Evolutionary conservation across 1,139 yeast species (phyloP), one percentile per base, ranked within the genome.

Genomic region (Scheffersomyces titani): DNA sequence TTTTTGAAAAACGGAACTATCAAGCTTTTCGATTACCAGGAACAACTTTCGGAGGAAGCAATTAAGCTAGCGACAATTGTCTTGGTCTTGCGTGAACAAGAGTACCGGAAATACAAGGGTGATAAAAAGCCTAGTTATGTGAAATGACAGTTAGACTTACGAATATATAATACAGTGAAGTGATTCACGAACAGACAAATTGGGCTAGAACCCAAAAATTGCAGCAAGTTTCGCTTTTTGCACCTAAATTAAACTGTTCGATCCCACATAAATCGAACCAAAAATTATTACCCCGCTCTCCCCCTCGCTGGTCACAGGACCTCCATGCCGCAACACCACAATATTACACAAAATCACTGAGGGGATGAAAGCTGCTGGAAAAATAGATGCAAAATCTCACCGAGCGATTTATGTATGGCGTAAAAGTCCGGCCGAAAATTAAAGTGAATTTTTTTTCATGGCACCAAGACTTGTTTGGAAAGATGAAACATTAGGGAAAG

Each of bases 71-170:
- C 68, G n/a, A 68, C 75, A 51, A 64, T 77, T 6, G 58, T 77
- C 59, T 62, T 77, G 55, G 74, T 75, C 4, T 66, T 78, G 54
- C 58, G 80, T 50, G 81, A 77, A 55, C 81, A 75, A 60, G 81
- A 78, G 58, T 65, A 65, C 22, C 62, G 78, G 50, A 78, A 78
- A 60, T 75, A 70, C 62, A 68, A 71, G 61, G 81, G 82, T 3
- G 69, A 69, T 50, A 72, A 71, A 51, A 67, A 65, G 53, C 75
- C 74, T 6, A 59, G 24, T 19, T 46, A 46, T 46, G 49, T 46
- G 49, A 19, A 46, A 30, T 30, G 40, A 30, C 40, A 30, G 40
- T 11, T 30, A 30, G 40, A 30, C 9, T 9, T 30, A 11, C 16
- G 13, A 30, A 30, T 9, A 30, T 11, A 11, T 30, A 30, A 16